These are phyloP conservation scores for Cenchrus purpureus DNA, from an alignment of 176 grass and related monocot species.

Conservation along the genomic window DNA sequence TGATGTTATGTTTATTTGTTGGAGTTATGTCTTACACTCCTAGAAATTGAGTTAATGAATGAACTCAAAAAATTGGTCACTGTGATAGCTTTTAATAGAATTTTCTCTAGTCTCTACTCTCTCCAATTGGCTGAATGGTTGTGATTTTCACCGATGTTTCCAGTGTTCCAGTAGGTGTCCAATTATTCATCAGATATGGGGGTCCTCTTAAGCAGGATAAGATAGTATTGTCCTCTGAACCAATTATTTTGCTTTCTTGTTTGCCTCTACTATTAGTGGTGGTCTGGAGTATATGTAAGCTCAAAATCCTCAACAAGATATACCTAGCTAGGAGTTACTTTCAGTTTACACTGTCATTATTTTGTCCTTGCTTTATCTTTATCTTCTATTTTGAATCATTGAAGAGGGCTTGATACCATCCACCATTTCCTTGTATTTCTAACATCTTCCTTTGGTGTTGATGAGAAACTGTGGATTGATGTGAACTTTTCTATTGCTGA, in stretches of 20 bases:
- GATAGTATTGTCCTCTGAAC: conserved; percentile 14
- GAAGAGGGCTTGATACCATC: neutral
- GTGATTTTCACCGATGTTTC: neutral
- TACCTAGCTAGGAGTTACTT: conserved; percentile 18
- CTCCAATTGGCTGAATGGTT: neutral
- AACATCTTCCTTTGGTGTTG: neutral
- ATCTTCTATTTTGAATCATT: conserved; percentile 24
- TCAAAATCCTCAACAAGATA: neutral
- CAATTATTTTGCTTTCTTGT: conserved; percentile 29
- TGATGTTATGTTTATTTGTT: conserved; percentile 46
- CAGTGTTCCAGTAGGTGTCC: neutral
- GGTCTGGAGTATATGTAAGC: conserved; percentile 32
- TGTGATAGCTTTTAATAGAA: neutral
- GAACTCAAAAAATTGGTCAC: conserved; percentile 34
- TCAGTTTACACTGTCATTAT: conserved; percentile 28
- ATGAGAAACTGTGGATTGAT: neutral
- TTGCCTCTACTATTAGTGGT: conserved; percentile 17
- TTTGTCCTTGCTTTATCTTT: conserved; percentile 23
- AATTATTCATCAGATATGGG: neutral
- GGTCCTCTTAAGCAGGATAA: conserved; percentile 25
- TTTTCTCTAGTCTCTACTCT: conserved; percentile 1
- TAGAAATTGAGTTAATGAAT: conserved; percentile 37
- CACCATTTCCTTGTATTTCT: neutral
- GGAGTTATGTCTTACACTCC: conserved; percentile 42
- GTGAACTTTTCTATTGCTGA: neutral